phyloP scores from a whole-genome alignment of 192 early-diverging fungal species.

The Thamnidium elegans region DNA sequence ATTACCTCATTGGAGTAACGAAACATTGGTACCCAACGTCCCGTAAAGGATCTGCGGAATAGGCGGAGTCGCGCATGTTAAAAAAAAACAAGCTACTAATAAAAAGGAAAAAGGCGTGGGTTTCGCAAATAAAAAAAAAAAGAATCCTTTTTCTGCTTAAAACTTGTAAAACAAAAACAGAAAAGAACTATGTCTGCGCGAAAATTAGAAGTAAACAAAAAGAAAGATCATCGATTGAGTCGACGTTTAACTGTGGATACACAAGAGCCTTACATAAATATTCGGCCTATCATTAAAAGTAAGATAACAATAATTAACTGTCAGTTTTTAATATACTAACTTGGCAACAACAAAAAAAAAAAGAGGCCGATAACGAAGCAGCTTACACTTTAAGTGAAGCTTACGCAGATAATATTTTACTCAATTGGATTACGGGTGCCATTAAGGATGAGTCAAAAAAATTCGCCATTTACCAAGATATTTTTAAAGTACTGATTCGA shows the following conservation, averaged over 20 bases:
- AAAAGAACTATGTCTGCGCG: too few relatives aligned
- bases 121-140: too few relatives aligned
- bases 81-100: too few relatives aligned
- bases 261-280: conserved; percentile 1
- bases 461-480: not conserved
- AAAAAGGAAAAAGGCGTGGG: too few relatives aligned
- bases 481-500: conserved; percentile 18
- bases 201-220: not conserved
- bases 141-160: too few relatives aligned
- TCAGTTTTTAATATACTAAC: not conserved
- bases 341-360: not conserved
- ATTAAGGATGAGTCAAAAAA: conserved; percentile 15
- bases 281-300: conserved; percentile 28
- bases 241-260: conserved; percentile 23
- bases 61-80: too few relatives aligned
- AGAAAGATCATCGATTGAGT: conserved; percentile 16
- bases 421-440: conserved; percentile 17
- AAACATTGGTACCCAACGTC: too few relatives aligned
- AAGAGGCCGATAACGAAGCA: conserved; percentile 22
- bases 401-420: conserved; percentile 13
- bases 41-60: too few relatives aligned
- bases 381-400: conserved; percentile 21
- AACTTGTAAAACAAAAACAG: too few relatives aligned
- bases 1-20: too few relatives aligned
- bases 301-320: not conserved